phyloP scores from a whole-genome alignment of 306 rosid species.

The Parietaria judaica region DNA sequence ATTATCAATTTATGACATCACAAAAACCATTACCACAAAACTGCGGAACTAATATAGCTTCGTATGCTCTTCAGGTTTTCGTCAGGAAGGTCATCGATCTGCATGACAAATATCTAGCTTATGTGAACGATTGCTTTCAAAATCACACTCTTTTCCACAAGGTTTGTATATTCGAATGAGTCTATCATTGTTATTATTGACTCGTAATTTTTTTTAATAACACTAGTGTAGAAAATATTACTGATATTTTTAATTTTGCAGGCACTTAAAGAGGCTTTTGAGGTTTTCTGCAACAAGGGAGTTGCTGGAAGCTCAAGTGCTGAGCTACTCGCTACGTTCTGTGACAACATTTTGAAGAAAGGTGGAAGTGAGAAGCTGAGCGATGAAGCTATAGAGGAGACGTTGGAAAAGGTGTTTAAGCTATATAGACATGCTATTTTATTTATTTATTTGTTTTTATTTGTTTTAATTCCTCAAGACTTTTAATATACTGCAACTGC shows the following conservation, averaged over 20 bases:
- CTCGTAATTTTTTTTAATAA: not conserved
- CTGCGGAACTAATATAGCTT: constrained; percentile 19
- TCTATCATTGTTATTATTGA: constrained; percentile 2
- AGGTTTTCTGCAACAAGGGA: constrained; percentile 48
- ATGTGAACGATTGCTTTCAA: constrained; percentile 78
- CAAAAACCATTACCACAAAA: not conserved
- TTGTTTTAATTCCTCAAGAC: not conserved
- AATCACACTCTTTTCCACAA: constrained; percentile 61
- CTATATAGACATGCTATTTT: constrained; percentile 13
- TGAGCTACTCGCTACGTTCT: constrained; percentile 43
- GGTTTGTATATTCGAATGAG: constrained; percentile 22
- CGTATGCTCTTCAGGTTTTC: constrained; percentile 35
- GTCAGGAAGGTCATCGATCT: constrained; percentile 50
- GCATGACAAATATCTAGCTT: constrained; percentile 47
- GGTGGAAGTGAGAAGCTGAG: constrained; percentile 53
- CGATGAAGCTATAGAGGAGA: constrained; percentile 54
- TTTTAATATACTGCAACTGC: not conserved
- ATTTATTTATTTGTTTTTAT: not conserved
- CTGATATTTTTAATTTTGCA: constrained; percentile 4
- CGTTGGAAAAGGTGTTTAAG: constrained; percentile 70
- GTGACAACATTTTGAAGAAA: constrained; percentile 48
- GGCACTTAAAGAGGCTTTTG: constrained; percentile 51
- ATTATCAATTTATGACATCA: too few relatives aligned
- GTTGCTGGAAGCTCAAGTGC: constrained; percentile 51
- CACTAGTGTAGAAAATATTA: too few relatives aligned